A percentile compares a stretch with the other conserved stretches of the same genome.
Evolutionary conservation across 164 flowering plant species (phyloP).

Genomic region (grape (Vitis vinifera)): DNA sequence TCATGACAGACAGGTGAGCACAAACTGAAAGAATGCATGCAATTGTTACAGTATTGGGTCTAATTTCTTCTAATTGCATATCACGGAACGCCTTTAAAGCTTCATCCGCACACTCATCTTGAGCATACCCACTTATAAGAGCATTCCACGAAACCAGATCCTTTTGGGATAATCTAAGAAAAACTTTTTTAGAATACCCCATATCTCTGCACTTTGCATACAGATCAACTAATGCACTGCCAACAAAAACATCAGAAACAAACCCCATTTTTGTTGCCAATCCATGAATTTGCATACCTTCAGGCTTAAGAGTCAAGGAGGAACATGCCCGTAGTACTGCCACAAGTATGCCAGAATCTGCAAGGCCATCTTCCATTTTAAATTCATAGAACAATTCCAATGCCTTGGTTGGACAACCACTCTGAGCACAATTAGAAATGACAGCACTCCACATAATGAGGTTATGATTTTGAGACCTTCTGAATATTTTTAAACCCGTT

Average conservation of each 20-base stretch:
- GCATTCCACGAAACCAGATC: conserved; percentile 54
- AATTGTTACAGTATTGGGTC: conserved; percentile 34
- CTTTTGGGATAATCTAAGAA: conserved; percentile 23
- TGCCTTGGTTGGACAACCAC: conserved; percentile 21
- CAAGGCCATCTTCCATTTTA: conserved; percentile 18
- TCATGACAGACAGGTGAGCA: conserved; percentile 27
- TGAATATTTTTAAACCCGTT: conserved; percentile 26
- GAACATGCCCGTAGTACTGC: conserved; percentile 55
- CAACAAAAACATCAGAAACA: conserved; percentile 41
- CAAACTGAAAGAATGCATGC: conserved; percentile 36
- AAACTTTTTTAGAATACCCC: conserved; percentile 28
- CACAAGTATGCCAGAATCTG: conserved; percentile 35
- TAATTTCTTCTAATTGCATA: conserved; percentile 34
- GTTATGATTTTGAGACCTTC: conserved; percentile 18
- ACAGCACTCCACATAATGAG: conserved; percentile 35
- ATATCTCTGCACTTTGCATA: conserved; percentile 42
- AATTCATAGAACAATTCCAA: conserved; percentile 29
- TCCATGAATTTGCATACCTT: conserved; percentile 49
- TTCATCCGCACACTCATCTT: conserved; percentile 23
- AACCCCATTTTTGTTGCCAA: conserved; percentile 41
- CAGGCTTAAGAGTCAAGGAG: conserved; percentile 18
- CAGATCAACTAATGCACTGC: conserved; percentile 44
- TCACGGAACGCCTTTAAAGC: conserved; percentile 32
- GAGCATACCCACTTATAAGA: conserved; percentile 38
- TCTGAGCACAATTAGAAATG: conserved; percentile 29